A percentile compares a stretch with the other conserved stretches of the same genome.
Evolutionary conservation across 1,139 yeast genomes (phyloP).

Genomic region (Yamadazyma triangularis): DNA sequence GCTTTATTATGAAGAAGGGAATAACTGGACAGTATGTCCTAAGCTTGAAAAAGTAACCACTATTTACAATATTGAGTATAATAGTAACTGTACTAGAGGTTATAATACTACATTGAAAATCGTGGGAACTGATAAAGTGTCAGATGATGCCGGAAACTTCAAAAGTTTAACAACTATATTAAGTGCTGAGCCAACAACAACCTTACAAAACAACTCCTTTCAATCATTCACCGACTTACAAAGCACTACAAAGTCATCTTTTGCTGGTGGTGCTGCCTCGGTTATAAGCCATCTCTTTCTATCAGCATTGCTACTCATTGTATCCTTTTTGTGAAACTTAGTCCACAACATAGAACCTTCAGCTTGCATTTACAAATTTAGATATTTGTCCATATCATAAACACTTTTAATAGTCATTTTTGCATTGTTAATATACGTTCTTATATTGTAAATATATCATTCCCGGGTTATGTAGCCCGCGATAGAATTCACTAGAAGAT

Average conservation of each 20-base stretch:
- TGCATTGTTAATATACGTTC: no score
- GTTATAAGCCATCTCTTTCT: no score
- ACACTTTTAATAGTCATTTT: background rate
- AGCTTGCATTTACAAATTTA: no score
- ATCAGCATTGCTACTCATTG: background rate
- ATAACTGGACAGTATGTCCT: constrained; percentile 10
- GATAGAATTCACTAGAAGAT: constrained; percentile 8
- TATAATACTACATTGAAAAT: constrained; percentile 4
- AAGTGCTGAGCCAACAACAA: constrained; percentile 2
- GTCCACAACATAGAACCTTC: no score
- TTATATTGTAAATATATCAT: background rate
- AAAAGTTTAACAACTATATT: constrained; percentile 1
- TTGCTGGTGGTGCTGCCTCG: no score
- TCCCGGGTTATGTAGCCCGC: background rate
- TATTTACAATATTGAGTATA: constrained; percentile 5
- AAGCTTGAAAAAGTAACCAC: background rate
- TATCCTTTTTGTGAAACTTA: no score
- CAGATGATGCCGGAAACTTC: background rate
- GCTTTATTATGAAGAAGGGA: constrained; percentile 4
- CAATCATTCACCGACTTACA: constrained; percentile 2
- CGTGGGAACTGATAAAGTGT: constrained; percentile 2
- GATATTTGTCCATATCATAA: no score
- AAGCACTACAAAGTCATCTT: background rate
- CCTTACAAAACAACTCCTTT: constrained; percentile 7
- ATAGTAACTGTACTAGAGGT: constrained; percentile 6